Conservation (phyloP, 176 grass and related monocot species). For the Eragrostis curvula region DNA sequence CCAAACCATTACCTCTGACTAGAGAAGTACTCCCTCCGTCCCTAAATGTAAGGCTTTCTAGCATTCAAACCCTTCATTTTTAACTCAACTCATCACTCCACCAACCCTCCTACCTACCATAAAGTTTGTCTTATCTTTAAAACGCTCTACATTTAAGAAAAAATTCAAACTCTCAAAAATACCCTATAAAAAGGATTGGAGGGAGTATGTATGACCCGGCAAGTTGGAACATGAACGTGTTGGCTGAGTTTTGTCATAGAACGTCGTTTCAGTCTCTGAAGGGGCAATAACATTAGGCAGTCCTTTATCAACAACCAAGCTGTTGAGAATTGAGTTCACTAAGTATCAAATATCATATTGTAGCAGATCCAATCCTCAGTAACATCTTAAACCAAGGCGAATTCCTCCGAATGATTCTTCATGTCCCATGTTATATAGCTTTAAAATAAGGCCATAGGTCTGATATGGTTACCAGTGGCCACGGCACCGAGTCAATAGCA, state of each 20-base stretch:
- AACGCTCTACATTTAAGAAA: too few species aligned
- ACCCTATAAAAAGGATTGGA: too few species aligned
- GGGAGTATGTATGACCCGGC: too few species aligned
- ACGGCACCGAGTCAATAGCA: neutral
- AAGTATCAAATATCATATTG: neutral
- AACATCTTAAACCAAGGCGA: neutral
- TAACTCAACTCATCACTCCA: too few species aligned
- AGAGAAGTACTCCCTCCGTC: neutral
- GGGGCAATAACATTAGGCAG: neutral
- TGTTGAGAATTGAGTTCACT: neutral
- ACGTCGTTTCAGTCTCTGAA: neutral
- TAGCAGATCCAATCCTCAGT: neutral
- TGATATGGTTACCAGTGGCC: neutral
- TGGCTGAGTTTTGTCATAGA: neutral
- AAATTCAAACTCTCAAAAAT: too few species aligned
- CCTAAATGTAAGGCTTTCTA: too few species aligned
- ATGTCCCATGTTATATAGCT: neutral
- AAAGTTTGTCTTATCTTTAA: too few species aligned
- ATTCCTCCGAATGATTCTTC: neutral
- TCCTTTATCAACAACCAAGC: neutral
- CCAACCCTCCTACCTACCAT: too few species aligned
- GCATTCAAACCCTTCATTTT: too few species aligned
- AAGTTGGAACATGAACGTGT: too few species aligned
- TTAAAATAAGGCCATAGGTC: conserved; percentile 12
- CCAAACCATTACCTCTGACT: neutral